Evolutionary conservation across 176 grass and related monocot genomes (phyloP), one percentile per base, ranked within the genome.

Genomic region (Musa schizocarpa): DNA sequence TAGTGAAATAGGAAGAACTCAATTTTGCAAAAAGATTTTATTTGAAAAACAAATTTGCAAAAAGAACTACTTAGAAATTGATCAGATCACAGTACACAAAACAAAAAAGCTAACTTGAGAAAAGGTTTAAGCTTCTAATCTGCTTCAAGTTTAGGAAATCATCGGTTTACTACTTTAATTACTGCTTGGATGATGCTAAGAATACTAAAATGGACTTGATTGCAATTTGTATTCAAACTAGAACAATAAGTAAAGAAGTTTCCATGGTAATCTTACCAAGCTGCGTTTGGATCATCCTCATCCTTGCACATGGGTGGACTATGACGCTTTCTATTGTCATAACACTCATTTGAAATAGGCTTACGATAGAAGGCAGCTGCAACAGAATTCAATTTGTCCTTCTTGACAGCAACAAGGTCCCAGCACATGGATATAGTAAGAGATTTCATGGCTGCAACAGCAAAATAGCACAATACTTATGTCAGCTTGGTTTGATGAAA

Each of bases 401-500:
- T 99, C 74, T 83, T 99, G 73, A 99, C 86, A 8, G 86, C 78
- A 59, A 82, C 76, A 53, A 92, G 88, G 29, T 99, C 91, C 95
- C 95, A 99, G 79, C 95, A 99, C 84, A 99, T 91, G 74, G 90
- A 91, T 34, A 68, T 93, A 2, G 95, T 91, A 54, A 99, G 84
- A 27, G 88, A 74, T 43, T 83, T 68, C 90, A 99, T 99, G 6
- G 82, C 88, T 93, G 82, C 61, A 63, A 76, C 27, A 71, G 13
- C 22, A 24, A 65, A 34, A 23, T 22, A 13, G 49, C 54, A 19
- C 74, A 13, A 6, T 43, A 6, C 34, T 6, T 43, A 43, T 43
- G 65, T 19, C 21, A 76, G 11, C 54, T 24, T 49, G 53, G 13
- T 49, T 53, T 66, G 24, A 58, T 72, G 53, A 50, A 57, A 23